Base-by-base conservation (phyloP, 2,329 filamentous ascomycete species). In the Calonectria crousiana region DNA sequence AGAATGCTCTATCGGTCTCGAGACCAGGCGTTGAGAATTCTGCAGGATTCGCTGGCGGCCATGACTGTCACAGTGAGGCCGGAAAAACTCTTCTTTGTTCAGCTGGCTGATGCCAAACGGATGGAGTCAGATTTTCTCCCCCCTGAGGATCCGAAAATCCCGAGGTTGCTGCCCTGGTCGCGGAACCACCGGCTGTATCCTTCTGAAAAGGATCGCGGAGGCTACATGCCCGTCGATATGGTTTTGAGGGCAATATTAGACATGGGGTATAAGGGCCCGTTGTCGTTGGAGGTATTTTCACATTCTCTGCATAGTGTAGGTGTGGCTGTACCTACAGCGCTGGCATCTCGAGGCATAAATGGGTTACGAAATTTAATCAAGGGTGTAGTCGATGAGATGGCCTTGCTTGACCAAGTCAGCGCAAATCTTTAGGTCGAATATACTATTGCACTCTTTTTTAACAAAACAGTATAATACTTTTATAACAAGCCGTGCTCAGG, bases 51-150 rank as follows among this genome's bases (percentile, higher is more conserved):
- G 9, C 67, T 74, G 69, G 23, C 66, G 6, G 49, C 66, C 2
- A 76, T 76, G 74, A 62, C 74, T 9, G 53, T 67, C 16, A 74
- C 74, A 5, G 56, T 76, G 10, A 67, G 53, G 3, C 66, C 72
- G 3, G 74, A 76, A 20, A 76, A 73, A 44, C 52, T 76, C 20
- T 74, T 76, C 67, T 76, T 76, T 20, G 74, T 76, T 1, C 74
- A 76, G 20, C 30, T 76, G 2, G 74, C 74, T 6, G 74, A 76
- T 26, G 69, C 74, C 4, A 73, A 76, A 49, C 67, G 62, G 20
- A 76, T 76, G 72, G 44, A 53, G 20, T n/a, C 26, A 11, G 44
- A 30, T 0, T 73, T 76, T 20, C 36, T n/a, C 16, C 60, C 62
- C 3, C 69, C 69, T 0, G 47, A 72, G 3, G 69, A 70, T 9